These are phyloP conservation scores for Ogataea neopini DNA, from an alignment of 805 yeast genomes.

Conservation along the genomic window DNA sequence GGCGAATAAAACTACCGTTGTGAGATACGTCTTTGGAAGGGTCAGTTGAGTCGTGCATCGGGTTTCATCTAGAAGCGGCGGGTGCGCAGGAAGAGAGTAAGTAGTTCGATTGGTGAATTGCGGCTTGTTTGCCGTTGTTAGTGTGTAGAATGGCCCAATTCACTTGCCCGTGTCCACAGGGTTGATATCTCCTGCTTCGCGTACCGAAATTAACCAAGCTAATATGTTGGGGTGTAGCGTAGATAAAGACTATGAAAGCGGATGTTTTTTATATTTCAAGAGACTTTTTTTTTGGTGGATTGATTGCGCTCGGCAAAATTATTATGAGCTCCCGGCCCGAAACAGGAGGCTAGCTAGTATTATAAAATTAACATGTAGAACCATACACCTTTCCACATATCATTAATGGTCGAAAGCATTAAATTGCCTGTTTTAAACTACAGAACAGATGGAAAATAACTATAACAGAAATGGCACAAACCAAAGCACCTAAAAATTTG, in stretches of 20 bases:
- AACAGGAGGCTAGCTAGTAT: slow-evolving; percentile 1
- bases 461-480: background rate
- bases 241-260: background rate
- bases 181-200: too few species aligned
- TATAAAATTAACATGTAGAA: too few species aligned
- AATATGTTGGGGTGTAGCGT: too few species aligned
- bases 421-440: background rate
- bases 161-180: too few species aligned
- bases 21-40: slow-evolving; percentile 10
- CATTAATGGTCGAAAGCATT: background rate
- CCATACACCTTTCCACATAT: too few species aligned
- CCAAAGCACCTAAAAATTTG: background rate
- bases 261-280: background rate
- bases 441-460: background rate
- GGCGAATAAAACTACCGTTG: slow-evolving; percentile 14
- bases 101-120: background rate
- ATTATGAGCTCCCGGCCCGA: background rate
- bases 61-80: slow-evolving; percentile 1
- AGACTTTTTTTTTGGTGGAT: background rate
- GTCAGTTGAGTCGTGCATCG: slow-evolving; percentile 8
- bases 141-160: background rate
- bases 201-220: too few species aligned
- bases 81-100: background rate
- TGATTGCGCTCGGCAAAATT: background rate
- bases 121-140: background rate